Base-by-base conservation (phyloP, 257 asterid genomes). In the Striga asiatica region DNA sequence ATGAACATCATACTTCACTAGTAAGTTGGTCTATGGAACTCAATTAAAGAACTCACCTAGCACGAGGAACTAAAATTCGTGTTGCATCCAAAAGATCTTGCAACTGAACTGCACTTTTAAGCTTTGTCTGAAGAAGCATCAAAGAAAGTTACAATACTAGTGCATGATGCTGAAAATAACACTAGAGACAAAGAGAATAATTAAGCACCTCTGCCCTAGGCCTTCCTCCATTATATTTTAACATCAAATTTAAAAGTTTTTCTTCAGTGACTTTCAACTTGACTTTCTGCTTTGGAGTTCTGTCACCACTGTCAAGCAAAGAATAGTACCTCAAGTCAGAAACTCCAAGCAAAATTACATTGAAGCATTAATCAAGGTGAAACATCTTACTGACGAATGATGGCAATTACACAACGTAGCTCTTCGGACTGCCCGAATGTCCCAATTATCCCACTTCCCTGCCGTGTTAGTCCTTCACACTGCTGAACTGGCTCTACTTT, bases 281-380 rank as follows among this genome's bases (percentile, higher is more conserved):
- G 78, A 92, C 98, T 71, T 92, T 92, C 80, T 91, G 98, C 80
- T 91, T 92, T 32, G 98, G 97, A 66, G 97, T 92, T 81, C 98
- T 82, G 76, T 92, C 98, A 47, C 98, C 98, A 66, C 98, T 92
- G 86, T 54, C 25, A 72, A 65, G 60, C 65, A 58, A 59, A 68
- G 54, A 62, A 61, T 16, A 25, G 61, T 47, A 53, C 43, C 46
- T 60, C 22, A 72, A 60, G 68, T 49, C 51, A 61, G 57, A 34
- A 53, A 58, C 59, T 5, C 21, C 64, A 59, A n/a, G 24, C 54
- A 51, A 61, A 35, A 28, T 23, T 38, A 37, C 13, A 35, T 37
- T 37, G n/a, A 37, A 37, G 16, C 13, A 11, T 37, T n/a, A n/a
- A n/a, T n/a, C n/a, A 37, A 9, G 43, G n/a, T 54, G 61, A 60